Conservation (phyloP, 768 basidiomycete genomes). For the Suillus spraguei region DNA sequence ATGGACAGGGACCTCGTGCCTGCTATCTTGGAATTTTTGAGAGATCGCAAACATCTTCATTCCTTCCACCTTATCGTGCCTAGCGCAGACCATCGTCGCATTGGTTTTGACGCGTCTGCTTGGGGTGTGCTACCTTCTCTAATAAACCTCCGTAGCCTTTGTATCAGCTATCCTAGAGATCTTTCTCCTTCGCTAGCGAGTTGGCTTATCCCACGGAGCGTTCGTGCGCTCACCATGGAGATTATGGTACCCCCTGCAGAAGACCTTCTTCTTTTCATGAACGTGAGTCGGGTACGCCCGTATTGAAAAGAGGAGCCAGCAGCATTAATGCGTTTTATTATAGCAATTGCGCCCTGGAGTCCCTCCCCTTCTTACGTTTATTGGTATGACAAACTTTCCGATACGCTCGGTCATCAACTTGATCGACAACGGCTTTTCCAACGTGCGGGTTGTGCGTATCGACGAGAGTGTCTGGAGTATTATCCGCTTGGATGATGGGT, state of each 20-base stretch:
- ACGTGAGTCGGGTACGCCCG: conserved; percentile 30
- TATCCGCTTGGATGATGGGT: conserved; percentile 30
- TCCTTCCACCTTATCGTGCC: conserved; percentile 54
- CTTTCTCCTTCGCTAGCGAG: conserved; percentile 62
- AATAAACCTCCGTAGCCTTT: conserved; percentile 50
- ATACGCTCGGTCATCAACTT: conserved; percentile 42
- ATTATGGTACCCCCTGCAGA: conserved; percentile 35
- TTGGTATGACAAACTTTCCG: conserved; percentile 55
- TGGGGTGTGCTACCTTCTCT: conserved; percentile 74
- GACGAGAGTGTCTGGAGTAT: conserved; percentile 61
- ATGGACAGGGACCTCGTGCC: conserved; percentile 68
- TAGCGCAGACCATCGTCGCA: conserved; percentile 45
- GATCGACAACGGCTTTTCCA: conserved; percentile 63
- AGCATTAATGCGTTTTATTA: conserved; percentile 2
- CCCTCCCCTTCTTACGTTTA: conserved; percentile 53
- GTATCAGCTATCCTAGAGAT: conserved; percentile 66
- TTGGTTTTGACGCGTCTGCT: conserved; percentile 69
- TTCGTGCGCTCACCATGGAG: conserved; percentile 51
- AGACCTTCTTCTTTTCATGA: conserved; percentile 45
- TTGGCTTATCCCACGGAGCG: conserved; percentile 64
- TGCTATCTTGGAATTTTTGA: conserved; percentile 66
- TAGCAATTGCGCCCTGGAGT: conserved; percentile 65
- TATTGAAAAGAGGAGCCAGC: conserved; percentile 2
- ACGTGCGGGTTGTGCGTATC: conserved; percentile 56
- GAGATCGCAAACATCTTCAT: conserved; percentile 52